Evolutionary conservation across 352 stramenopile species (phyloP).

Genomic region (Globisporangium recalcitrans): DNA sequence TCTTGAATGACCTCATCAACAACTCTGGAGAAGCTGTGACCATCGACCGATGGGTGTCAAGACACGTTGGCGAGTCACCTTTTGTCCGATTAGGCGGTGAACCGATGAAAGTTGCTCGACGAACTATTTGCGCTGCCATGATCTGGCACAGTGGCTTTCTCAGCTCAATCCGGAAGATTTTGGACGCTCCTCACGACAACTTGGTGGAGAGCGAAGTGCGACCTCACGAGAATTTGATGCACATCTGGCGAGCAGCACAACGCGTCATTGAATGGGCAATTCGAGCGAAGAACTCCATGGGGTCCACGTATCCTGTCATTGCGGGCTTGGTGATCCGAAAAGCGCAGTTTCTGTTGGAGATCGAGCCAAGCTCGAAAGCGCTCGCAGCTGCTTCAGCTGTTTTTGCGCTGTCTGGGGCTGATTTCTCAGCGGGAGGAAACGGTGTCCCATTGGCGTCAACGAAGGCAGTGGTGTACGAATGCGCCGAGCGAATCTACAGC

Average conservation of each 20-base stretch:
- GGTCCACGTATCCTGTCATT: constrained; percentile 75
- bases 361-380: constrained; percentile 72
- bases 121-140: constrained; percentile 83
- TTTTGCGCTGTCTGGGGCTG: constrained; percentile 39
- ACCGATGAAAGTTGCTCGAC: constrained; percentile 82
- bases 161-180: constrained; percentile 47
- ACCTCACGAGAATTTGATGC: constrained; percentile 86
- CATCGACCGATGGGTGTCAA: constrained; percentile 75
- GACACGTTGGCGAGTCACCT: constrained; percentile 79
- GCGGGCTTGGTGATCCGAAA: constrained; percentile 79
- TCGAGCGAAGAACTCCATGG: constrained; percentile 85
- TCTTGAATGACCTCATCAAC: constrained; percentile 71
- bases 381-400: constrained; percentile 65
- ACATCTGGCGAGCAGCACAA: constrained; percentile 86
- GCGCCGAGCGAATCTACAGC: constrained; percentile 75
- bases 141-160: constrained; percentile 85
- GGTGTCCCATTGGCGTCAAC: constrained; percentile 31
- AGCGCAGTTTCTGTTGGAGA: constrained; percentile 76
- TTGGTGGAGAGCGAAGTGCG: constrained; percentile 63
- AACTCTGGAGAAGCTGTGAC: constrained; percentile 44
- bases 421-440: constrained; percentile 18
- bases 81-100: constrained; percentile 75
- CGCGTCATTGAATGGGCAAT: constrained; percentile 88
- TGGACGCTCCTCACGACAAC: constrained; percentile 30
- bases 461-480: constrained; percentile 64